These are phyloP conservation scores for Colletotrichum sp. DNA, from an alignment of 2,329 filamentous ascomycete species.

Conservation along the genomic window DNA sequence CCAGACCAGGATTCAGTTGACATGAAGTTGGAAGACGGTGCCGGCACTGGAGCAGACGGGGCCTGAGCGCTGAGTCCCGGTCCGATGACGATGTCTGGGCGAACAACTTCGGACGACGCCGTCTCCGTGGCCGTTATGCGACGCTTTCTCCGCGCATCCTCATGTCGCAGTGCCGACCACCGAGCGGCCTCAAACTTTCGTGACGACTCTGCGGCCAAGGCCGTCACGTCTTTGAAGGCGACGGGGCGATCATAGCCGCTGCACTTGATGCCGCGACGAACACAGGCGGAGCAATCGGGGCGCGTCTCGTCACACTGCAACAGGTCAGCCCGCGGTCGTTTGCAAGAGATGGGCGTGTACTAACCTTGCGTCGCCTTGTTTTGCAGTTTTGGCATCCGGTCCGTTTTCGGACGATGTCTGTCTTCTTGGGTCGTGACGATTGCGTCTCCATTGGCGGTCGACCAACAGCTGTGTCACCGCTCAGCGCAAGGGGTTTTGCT, in stretches of 20 bases:
- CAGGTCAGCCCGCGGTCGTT: background rate
- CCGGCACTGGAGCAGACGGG: background rate
- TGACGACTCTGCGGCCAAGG: conserved; percentile 4
- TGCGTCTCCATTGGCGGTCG: background rate
- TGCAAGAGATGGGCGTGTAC: background rate
- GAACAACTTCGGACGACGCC: background rate
- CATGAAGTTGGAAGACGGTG: background rate
- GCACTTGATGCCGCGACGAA: conserved; percentile 4
- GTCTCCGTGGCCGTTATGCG: background rate
- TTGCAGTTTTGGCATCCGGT: conserved; percentile 17
- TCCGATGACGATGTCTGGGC: background rate
- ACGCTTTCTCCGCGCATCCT: conserved; percentile 1
- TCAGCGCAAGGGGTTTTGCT: background rate
- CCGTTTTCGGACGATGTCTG: conserved; percentile 14
- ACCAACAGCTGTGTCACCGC: background rate
- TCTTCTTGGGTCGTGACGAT: conserved; percentile 2
- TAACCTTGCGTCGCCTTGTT: conserved; percentile 3
- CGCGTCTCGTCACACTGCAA: conserved; percentile 10
- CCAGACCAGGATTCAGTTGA: background rate
- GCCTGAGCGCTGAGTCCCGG: background rate
- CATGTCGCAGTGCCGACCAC: background rate
- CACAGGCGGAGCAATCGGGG: conserved; percentile 4
- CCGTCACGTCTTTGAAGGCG: conserved; percentile 10
- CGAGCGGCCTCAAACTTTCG: conserved; percentile 7
- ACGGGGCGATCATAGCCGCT: conserved; percentile 11